These are phyloP conservation scores for Debaryomyces psychrophilus DNA, from an alignment of 1,139 yeast genomes.

Conservation along the genomic window DNA sequence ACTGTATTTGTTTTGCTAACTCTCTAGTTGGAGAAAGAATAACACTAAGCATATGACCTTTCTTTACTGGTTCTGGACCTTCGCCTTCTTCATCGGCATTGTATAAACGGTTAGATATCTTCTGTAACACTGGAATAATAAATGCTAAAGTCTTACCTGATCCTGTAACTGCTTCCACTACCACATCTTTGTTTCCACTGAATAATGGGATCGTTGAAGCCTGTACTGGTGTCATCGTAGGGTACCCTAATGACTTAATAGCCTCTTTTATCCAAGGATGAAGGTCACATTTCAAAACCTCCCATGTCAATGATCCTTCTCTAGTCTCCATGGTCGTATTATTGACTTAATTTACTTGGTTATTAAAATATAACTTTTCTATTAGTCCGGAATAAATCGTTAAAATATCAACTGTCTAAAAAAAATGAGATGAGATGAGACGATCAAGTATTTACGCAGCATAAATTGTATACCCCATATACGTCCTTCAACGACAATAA, in stretches of 20 bases:
- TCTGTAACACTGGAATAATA: constrained; percentile 78
- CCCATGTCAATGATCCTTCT: constrained; percentile 45
- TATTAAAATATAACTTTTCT: neutral
- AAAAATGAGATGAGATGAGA: constrained; percentile 16
- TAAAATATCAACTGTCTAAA: constrained; percentile 8
- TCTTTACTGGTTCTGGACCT: constrained; percentile 39
- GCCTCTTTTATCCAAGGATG: constrained; percentile 62
- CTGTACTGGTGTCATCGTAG: constrained; percentile 94
- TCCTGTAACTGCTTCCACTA: constrained; percentile 95
- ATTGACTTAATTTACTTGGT: neutral
- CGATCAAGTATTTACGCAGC: constrained; percentile 1
- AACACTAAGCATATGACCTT: constrained; percentile 71
- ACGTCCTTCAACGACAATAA: neutral
- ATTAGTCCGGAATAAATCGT: constrained; percentile 6
- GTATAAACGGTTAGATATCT: constrained; percentile 41
- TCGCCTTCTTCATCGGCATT: constrained; percentile 26
- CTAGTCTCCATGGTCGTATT: constrained; percentile 29
- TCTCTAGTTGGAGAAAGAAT: constrained; percentile 92
- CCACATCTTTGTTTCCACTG: constrained; percentile 89
- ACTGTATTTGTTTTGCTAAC: constrained; percentile 78
- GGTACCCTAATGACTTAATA: constrained; percentile 70
- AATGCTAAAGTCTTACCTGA: constrained; percentile 94
- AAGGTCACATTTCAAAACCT: constrained; percentile 35
- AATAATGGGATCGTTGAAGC: constrained; percentile 92
- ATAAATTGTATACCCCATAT: neutral